Conservation (phyloP, 2,329 filamentous ascomycete genomes). For the Ceratocystiopsis minuta region DNA sequence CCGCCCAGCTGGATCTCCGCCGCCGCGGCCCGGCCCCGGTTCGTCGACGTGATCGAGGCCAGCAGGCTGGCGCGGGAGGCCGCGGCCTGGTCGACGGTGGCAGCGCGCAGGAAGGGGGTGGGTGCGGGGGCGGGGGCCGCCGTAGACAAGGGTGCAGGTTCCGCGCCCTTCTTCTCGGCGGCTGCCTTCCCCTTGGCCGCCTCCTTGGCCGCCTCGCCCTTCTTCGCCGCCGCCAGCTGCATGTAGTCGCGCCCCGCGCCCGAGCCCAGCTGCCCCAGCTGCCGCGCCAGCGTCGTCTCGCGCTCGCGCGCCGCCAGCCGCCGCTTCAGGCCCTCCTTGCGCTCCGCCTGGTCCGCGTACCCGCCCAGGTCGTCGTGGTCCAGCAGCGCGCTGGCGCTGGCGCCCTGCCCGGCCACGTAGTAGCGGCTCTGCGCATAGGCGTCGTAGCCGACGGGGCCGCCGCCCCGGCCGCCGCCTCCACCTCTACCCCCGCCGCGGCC, state of each 20-base stretch:
- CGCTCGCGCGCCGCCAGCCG: constrained; percentile 49
- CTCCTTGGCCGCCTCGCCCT: not conserved
- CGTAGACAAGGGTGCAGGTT: too few relatives aligned
- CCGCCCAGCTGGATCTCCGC: too few relatives aligned
- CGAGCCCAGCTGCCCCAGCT: constrained; percentile 43
- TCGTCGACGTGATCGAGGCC: constrained; percentile 2
- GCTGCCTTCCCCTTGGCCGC: not conserved
- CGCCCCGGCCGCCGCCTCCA: constrained; percentile 26
- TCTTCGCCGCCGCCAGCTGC: constrained; percentile 21
- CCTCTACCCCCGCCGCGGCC: constrained; percentile 27
- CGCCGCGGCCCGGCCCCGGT: too few relatives aligned
- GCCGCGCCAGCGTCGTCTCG: constrained; percentile 54
- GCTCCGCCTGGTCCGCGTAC: constrained; percentile 38
- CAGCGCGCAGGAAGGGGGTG: too few relatives aligned
- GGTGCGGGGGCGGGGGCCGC: too few relatives aligned
- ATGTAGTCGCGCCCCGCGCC: constrained; percentile 58
- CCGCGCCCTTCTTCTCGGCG: not conserved
- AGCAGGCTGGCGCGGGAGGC: constrained; percentile 6
- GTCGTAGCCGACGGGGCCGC: constrained; percentile 27
- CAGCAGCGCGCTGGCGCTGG: constrained; percentile 30
- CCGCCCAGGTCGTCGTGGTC: constrained; percentile 29
- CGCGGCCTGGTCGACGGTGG: constrained; percentile 5
- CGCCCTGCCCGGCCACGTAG: constrained; percentile 24
- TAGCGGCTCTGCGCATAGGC: constrained; percentile 37
- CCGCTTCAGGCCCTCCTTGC: constrained; percentile 47